Conservation (phyloP, 306 rosid species). For the Carpinus viminea region DNA sequence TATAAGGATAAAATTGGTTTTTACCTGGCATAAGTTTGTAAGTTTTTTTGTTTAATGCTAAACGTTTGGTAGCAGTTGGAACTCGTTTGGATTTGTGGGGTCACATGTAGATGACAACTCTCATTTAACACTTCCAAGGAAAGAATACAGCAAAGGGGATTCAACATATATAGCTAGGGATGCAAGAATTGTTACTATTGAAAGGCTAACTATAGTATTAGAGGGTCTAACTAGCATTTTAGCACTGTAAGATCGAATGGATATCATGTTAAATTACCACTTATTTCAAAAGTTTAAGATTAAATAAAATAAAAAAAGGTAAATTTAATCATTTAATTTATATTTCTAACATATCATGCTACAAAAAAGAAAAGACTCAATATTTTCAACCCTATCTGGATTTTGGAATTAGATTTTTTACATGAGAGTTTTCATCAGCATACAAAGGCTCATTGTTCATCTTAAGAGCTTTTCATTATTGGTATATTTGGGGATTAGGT, state of each 20-base stretch:
- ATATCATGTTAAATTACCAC: background rate
- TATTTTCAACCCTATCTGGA: background rate
- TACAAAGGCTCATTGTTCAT: background rate
- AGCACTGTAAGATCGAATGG: slow-evolving; percentile 63
- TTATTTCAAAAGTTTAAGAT: too few relatives aligned
- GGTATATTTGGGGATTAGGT: background rate
- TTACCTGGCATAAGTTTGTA: slow-evolving; percentile 88
- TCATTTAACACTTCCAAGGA: slow-evolving; percentile 54
- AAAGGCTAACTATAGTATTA: slow-evolving; percentile 68
- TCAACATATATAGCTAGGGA: slow-evolving; percentile 84
- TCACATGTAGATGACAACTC: slow-evolving; percentile 16
- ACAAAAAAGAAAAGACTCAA: background rate
- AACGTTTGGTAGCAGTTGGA: slow-evolving; percentile 3
- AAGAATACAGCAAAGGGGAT: slow-evolving; percentile 98
- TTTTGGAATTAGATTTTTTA: background rate
- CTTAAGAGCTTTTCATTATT: background rate
- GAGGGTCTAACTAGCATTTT: slow-evolving; percentile 89
- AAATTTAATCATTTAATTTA: too few relatives aligned
- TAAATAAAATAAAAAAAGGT: too few relatives aligned
- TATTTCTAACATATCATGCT: background rate
- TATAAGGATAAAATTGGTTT: slow-evolving; percentile 67
- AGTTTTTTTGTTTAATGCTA: slow-evolving; percentile 33
- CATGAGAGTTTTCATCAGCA: background rate
- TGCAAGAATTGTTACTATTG: slow-evolving; percentile 66
- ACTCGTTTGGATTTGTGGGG: background rate